Base-by-base conservation (phyloP, 257 asterid genomes). In the Jacaranda copaia region DNA sequence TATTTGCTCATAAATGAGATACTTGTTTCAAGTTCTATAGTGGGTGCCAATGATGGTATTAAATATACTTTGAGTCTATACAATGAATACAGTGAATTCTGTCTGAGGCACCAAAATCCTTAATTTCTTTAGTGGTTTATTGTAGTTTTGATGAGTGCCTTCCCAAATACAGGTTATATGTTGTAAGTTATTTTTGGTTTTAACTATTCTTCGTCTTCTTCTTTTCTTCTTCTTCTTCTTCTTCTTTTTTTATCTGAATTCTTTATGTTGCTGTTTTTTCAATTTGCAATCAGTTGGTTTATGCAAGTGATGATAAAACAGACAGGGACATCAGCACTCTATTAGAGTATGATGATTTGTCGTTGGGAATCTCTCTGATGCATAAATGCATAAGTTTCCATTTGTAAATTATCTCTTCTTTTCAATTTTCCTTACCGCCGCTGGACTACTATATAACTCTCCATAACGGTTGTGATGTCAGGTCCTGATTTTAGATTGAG, bases 291-390 rank as follows among this genome's bases (percentile, higher is more conserved):
- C 9, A 13, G 16, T 71, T 40, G n/a, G 14, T 52, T 42, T 5
- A 39, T 82, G 86, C 82, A 85, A 82, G 72, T 85, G 92, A 88
- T 14, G 86, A 84, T 45, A 72, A 84, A 4, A 84, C 67, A 80
- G 90, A 85, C 92, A 88, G 90, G 90, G 88, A 88, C 90, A 88
- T 86, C 92, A 74, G 90, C 46, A 62, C 77, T 83, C 81, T 49
- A 6, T 64, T 40, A 5, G 87, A 35, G 64, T 20, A 79, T 85
- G 90, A 66, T 82, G 88, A 82, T 65, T 82, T 84, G 89, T 86
- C 79, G 60, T 2, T 86, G 89, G 92, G 88, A 88, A 86, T 86
- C 86, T 88, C 88, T 86, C 89, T 88, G 88, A 84, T 88, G 88
- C 85, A 74, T 70, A 6, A 10, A 84, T 88, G 88, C 85, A 70